These are phyloP conservation scores for Phlebopus sp. DNA, from an alignment of 1,284 basidiomycete genomes.

Conservation along the genomic window DNA sequence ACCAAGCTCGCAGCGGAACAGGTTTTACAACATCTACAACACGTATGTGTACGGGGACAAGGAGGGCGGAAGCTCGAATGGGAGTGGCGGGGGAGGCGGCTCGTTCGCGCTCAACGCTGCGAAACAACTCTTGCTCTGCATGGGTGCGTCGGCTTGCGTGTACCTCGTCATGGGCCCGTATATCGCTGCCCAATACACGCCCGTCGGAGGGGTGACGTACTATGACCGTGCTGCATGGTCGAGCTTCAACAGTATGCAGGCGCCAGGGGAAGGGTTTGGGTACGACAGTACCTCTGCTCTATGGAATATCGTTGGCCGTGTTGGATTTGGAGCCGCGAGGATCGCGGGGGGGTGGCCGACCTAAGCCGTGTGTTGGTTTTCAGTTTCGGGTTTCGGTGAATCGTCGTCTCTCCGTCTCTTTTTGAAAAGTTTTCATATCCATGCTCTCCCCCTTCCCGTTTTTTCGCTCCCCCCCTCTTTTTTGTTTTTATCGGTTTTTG, in stretches of 20 bases:
- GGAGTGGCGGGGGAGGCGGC: slow-evolving; percentile 9
- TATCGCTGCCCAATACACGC: slow-evolving; percentile 51
- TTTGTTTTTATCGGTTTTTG: slow-evolving; percentile 14
- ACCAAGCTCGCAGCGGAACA: slow-evolving; percentile 36
- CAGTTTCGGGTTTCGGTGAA: no score
- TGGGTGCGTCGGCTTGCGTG: slow-evolving; percentile 56
- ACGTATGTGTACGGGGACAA: slow-evolving; percentile 62
- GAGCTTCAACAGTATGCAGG: slow-evolving; percentile 69
- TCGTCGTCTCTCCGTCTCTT: neutral
- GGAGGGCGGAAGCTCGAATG: slow-evolving; percentile 10
- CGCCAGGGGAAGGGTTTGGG: slow-evolving; percentile 63
- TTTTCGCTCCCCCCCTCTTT: no score
- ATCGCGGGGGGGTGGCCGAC: slow-evolving; percentile 73
- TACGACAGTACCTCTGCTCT: slow-evolving; percentile 47
- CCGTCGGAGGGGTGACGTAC: slow-evolving; percentile 64
- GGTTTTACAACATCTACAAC: slow-evolving; percentile 83
- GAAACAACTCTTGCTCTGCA: slow-evolving; percentile 48
- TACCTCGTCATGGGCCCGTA: slow-evolving; percentile 56
- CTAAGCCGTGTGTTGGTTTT: slow-evolving; percentile 27
- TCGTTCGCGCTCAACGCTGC: slow-evolving; percentile 30
- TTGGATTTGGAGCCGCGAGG: slow-evolving; percentile 68
- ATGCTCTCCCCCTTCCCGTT: slow-evolving; percentile 1
- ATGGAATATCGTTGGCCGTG: slow-evolving; percentile 60
- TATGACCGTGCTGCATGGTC: slow-evolving; percentile 77
- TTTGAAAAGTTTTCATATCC: slow-evolving; percentile 11